These are phyloP conservation scores for Arthrocladium fulminans DNA, from an alignment of 2,329 filamentous ascomycete species.

Conservation along the genomic window DNA sequence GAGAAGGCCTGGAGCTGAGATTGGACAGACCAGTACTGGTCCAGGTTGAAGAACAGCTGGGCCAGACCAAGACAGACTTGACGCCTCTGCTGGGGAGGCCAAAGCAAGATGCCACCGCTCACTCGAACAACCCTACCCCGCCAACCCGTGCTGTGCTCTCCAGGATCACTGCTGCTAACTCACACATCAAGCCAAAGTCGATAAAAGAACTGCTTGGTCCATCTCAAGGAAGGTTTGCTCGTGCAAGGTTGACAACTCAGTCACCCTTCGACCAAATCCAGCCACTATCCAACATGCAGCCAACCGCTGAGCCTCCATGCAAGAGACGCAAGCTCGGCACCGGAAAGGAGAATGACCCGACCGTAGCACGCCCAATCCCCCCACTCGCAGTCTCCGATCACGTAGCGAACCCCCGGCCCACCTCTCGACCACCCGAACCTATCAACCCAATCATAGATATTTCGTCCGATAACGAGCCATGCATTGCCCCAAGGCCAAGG, in stretches of 20 bases:
- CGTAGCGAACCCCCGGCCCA: no score
- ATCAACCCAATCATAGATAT: constrained; percentile 14
- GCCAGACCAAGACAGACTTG: constrained; percentile 66
- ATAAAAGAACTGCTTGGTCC: constrained; percentile 58
- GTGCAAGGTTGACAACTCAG: constrained; percentile 47
- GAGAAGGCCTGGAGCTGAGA: constrained; percentile 72
- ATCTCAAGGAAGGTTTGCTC: constrained; percentile 54
- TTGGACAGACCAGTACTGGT: constrained; percentile 71
- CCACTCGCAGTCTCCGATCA: neutral
- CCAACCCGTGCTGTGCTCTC: constrained; percentile 25
- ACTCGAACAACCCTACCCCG: constrained; percentile 35
- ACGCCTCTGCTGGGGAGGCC: constrained; percentile 65
- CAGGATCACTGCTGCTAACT: constrained; percentile 19
- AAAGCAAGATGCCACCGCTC: constrained; percentile 23
- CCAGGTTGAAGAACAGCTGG: constrained; percentile 69
- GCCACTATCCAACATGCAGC: constrained; percentile 8
- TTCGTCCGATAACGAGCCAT: constrained; percentile 16
- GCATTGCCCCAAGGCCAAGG: neutral
- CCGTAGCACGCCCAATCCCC: neutral
- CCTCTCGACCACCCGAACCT: neutral
- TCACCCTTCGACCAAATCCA: constrained; percentile 59
- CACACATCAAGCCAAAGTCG: constrained; percentile 47
- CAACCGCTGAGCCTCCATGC: constrained; percentile 22
- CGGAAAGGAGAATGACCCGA: constrained; percentile 13
- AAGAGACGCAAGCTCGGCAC: constrained; percentile 29